Conservation (phyloP, 2,329 filamentous ascomycete species). For the Colletotrichum shisoi region DNA sequence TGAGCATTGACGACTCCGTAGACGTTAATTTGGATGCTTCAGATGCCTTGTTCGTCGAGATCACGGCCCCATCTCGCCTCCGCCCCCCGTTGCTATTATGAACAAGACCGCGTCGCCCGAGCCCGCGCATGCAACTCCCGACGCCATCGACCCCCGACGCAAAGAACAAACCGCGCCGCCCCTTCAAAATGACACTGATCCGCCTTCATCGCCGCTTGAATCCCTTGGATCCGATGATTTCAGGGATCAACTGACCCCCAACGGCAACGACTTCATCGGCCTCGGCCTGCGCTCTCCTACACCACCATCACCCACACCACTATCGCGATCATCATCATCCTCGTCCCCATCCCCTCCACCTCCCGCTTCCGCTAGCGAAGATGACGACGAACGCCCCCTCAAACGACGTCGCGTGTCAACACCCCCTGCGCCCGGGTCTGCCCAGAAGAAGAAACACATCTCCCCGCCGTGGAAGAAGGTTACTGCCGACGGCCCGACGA, state of each 20-base stretch:
- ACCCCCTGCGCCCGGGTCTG: slow-evolving; percentile 46
- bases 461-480: slow-evolving; percentile 96
- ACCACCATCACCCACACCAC: slow-evolving; percentile 5
- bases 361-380: slow-evolving; percentile 38
- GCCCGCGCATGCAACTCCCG: slow-evolving; percentile 50
- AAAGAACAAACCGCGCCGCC: slow-evolving; percentile 40
- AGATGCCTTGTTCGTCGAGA: slow-evolving; percentile 67
- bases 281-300: slow-evolving; percentile 16
- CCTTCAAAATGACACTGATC: slow-evolving; percentile 28
- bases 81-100: slow-evolving; percentile 61
- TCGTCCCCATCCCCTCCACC: slow-evolving; percentile 17
- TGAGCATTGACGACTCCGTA: slow-evolving; percentile 58
- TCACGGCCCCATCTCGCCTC: slow-evolving; percentile 54
- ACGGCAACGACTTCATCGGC: slow-evolving; percentile 38
- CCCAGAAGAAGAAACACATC: slow-evolving; percentile 60
- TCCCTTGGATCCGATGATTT: slow-evolving; percentile 39
- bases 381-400: slow-evolving; percentile 59
- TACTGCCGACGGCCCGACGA: slow-evolving; percentile 84
- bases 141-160: slow-evolving; percentile 42
- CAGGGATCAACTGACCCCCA: slow-evolving; percentile 37
- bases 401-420: slow-evolving; percentile 70
- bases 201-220: slow-evolving; percentile 33
- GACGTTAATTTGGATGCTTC: slow-evolving; percentile 64
- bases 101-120: slow-evolving; percentile 67
- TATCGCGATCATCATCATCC: slow-evolving; percentile 11